Evolutionary conservation across 2,329 filamentous ascomycete genomes (phyloP), one percentile per base, ranked within the genome.

Genomic region (Cercospora janseana): DNA sequence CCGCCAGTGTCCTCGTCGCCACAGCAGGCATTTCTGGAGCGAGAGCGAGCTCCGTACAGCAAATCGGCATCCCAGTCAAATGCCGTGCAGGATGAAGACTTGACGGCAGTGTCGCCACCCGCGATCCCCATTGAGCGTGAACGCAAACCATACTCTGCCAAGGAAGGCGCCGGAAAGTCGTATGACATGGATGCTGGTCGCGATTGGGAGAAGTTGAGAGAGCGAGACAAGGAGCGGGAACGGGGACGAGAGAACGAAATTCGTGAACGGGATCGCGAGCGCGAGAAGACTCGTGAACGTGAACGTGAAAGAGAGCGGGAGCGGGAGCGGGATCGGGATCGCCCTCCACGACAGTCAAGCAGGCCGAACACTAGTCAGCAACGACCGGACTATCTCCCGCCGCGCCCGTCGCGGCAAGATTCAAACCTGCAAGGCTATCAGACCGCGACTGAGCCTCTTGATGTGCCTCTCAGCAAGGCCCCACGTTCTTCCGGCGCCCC

Each of bases 141-240:
- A 60, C 73, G 83, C 28, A 80, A 86, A 53, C 83, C 83, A 0
- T 87, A 86, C 60, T 72, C 69, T 20, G 78, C 77, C 1, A 76
- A 78, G 18, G 80, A 81, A 12, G 81, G 81, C 7, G 72, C 69
- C 20, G 82, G 81, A 6, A 85, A 82, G 63, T 64, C 72, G 3
- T 79, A 82, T 52, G 72, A 56, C 29, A 37, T 40, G 6, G 55
- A 57, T 16, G 29, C 37, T 12, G 49, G 52, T 27, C 45, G 38
- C 23, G 48, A 47, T 18, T 46, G 57, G 6, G 57, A 56, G 20
- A 49, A 51, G 15, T 50, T 57, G 16, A 26, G 46, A 32, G 48
- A 54, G 7, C 54, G 56, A n/a, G 51, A 56, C 12, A 24, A 48
- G 5, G 48, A 49, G 20, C 34, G 43, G 9, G 54, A 56, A 40